Conservation (phyloP, 2,329 filamentous ascomycete genomes). For the Pseudocercospora crystallina region DNA sequence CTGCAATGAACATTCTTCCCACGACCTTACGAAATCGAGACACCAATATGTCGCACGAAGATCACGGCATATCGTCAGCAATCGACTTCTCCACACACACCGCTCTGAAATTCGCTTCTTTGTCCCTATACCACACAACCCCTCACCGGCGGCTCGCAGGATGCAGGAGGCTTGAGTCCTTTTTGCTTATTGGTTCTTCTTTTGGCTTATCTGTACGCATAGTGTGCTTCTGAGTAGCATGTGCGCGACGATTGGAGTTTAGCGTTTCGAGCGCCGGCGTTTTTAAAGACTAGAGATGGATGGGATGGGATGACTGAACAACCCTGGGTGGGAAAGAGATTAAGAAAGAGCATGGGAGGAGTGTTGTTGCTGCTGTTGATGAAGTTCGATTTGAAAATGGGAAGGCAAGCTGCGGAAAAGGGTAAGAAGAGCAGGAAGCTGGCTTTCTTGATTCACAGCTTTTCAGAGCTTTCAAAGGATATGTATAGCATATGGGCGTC, state of each 20-base stretch:
- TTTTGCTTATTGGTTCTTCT: constrained; percentile 3
- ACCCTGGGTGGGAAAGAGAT: background rate
- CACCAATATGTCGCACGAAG: constrained; percentile 4
- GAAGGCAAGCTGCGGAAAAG: no score
- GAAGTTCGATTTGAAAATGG: background rate
- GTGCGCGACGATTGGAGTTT: constrained; percentile 4
- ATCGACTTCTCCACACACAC: constrained; percentile 3
- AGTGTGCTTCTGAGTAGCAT: constrained; percentile 4
- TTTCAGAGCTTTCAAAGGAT: no score
- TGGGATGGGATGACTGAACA: constrained; percentile 15
- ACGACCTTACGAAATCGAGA: constrained; percentile 16
- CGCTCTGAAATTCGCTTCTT: constrained; percentile 18
- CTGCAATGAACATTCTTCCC: constrained; percentile 6
- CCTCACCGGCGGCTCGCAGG: no score
- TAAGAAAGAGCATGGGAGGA: background rate
- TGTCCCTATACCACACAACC: constrained; percentile 8
- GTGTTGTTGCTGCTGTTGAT: background rate
- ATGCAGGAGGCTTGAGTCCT: background rate
- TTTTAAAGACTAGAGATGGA: constrained; percentile 2
- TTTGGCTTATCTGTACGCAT: constrained; percentile 6
- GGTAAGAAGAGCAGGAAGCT: no score
- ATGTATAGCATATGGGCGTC: no score
- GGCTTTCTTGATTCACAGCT: no score
- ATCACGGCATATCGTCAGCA: constrained; percentile 3
- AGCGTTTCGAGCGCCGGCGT: constrained; percentile 15